Base-by-base conservation (phyloP, 352 stramenopile genomes). In the Phytopythium oedochilum region DNA sequence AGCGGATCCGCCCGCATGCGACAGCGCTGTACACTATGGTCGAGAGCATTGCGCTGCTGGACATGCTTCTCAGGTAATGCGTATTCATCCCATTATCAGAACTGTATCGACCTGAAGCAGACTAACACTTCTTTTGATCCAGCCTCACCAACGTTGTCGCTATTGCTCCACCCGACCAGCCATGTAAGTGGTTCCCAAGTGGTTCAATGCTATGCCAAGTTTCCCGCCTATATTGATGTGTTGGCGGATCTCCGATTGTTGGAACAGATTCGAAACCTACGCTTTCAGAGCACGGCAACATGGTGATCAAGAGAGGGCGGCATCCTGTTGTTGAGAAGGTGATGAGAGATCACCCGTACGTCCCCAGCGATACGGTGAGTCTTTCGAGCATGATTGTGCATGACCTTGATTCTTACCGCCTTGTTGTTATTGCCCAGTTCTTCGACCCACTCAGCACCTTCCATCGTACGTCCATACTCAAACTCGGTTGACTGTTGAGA, bases 141-240 rank as follows among this genome's bases (percentile, higher is more conserved):
- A 95, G 89, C 42, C 97, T 98, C 56, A 83, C 89, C 18, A 92
- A 96, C 40, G 70, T 97, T 23, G 86, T 95, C 25, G 83, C 84
- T 23, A 50, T 92, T 15, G 82, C 86, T 17, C 82, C 86, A 22
- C 59, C 78, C 35, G 77, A 92, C 44, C 68, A 88, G 20, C 79
- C 77, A 74, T 95, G 84, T 89, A 82, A 43, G 53, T 15, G 20
- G 17, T 35, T n/a, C 36, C 18, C 61, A 8, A 2, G 17, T 17
- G 11, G 5, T 34, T 18, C 47, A 20, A 63, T 11, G 12, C 26
- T 8, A 7, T 23, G 31, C 9, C 26, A n/a, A n/a, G n/a, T n/a
- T n/a, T n/a, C n/a, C n/a, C n/a, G n/a, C n/a, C n/a, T n/a, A n/a
- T n/a, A n/a, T n/a, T n/a, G n/a, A n/a, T n/a, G n/a, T n/a, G n/a